Base-by-base conservation (phyloP, 1,139 yeast species). In the Yamadazyma jaroonii region DNA sequence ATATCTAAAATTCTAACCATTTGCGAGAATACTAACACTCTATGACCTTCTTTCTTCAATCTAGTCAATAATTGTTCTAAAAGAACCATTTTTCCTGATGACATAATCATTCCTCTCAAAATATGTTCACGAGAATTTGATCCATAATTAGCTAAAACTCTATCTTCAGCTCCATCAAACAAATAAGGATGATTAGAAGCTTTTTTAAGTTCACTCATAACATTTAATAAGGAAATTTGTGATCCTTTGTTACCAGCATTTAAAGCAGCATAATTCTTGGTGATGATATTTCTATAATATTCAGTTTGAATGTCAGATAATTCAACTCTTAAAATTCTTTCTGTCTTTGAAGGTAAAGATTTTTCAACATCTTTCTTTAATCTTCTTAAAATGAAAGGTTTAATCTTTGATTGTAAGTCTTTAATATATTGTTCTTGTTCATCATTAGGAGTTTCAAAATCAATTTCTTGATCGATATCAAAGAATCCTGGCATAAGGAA, bases 1-100 rank as follows among this genome's bases (percentile, higher is more conserved):
- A 94, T 94, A 60, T 94, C 98, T 51, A 92, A 72, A 79, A 92
- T 89, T 52, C 97, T 73, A 25, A 92, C 98, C 99, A 92, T 92
- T 59, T 92, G 99, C 13, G 95, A 84, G 61, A 92, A 92, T 43
- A 92, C 90, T 40, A 92, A 72, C 3, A 92, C 98, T 47, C 99
- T 74, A 56, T 94, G 99, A 4, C 97, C 98, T 62, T 92, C 98
- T 56, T 85, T 85, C 46, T 81, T 79, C 54, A 92, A 71, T 46
- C 96, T 73, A 2, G 90, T 84, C 43, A 92, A 71, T 29, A 92
- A 71, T 59, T 94, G 92, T 62, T 92, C 99, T 34, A 92, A 69
- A 37, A 92, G 69, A 2, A 94, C 98, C 98, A 94, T 92, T 58
- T 92, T 92, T 52, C 99, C 99, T 12, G 96, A 86, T 11, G 95